Conservation (phyloP, 2,329 filamentous ascomycete genomes). For the Cladosporium sp. region DNA sequence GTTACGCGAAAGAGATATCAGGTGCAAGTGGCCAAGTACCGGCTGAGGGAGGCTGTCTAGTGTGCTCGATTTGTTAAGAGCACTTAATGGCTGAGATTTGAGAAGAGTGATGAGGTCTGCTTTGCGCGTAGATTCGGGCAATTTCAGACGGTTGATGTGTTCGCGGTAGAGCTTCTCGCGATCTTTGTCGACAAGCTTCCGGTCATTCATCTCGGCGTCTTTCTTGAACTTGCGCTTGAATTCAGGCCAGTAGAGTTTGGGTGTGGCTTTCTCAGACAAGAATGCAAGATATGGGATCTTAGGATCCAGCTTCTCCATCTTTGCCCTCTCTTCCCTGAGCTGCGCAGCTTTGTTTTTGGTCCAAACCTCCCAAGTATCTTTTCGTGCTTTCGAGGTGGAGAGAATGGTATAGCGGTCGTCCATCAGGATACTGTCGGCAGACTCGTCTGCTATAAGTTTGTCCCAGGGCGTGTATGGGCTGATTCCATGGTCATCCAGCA, state of each 20-base stretch:
- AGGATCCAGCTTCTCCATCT: constrained; percentile 77
- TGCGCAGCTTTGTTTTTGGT: constrained; percentile 68
- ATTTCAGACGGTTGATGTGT: constrained; percentile 61
- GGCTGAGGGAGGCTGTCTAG: constrained; percentile 57
- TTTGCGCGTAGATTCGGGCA: constrained; percentile 63
- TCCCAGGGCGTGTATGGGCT: constrained; percentile 93
- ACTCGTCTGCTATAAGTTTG: constrained; percentile 64
- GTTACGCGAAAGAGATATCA: constrained; percentile 59
- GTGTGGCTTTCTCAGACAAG: constrained; percentile 74
- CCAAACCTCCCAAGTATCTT: constrained; percentile 83
- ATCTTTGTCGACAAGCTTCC: constrained; percentile 58
- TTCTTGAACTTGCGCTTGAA: constrained; percentile 89
- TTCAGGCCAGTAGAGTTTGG: constrained; percentile 95
- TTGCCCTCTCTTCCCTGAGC: constrained; percentile 67
- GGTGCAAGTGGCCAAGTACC: constrained; percentile 64
- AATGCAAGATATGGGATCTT: constrained; percentile 77
- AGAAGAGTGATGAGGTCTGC: constrained; percentile 65
- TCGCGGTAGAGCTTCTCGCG: constrained; percentile 77
- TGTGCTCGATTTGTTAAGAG: constrained; percentile 58
- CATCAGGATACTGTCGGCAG: constrained; percentile 71
- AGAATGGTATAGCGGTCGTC: constrained; percentile 84
- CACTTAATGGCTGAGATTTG: constrained; percentile 54
- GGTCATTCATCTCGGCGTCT: constrained; percentile 74
- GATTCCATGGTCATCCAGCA: constrained; percentile 76
- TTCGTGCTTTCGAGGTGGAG: constrained; percentile 72